Evolutionary conservation across 768 basidiomycete genomes (phyloP).

Genomic region (Suillus alpinus): DNA sequence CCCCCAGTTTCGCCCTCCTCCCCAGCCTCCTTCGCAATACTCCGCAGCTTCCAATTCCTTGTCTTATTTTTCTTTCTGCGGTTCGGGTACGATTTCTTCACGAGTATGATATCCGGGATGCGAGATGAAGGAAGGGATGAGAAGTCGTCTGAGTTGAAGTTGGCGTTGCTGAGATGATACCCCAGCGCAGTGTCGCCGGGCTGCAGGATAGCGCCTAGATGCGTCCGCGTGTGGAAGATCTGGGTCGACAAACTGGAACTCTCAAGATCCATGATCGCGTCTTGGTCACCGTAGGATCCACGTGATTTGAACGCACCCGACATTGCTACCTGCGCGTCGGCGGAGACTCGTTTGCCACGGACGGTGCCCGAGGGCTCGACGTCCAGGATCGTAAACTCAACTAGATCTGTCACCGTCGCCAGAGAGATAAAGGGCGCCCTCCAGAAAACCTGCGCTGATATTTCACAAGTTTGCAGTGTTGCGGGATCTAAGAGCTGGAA

Average conservation of each 20-base stretch:
- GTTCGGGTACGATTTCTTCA: slow-evolving; percentile 95
- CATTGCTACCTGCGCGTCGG: slow-evolving; percentile 87
- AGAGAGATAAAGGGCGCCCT: slow-evolving; percentile 86
- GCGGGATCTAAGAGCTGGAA: slow-evolving; percentile 88
- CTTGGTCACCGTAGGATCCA: slow-evolving; percentile 40
- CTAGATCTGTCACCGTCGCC: slow-evolving; percentile 77
- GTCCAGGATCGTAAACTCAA: slow-evolving; percentile 94
- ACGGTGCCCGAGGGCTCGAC: slow-evolving; percentile 77
- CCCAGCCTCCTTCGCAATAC: slow-evolving; percentile 89
- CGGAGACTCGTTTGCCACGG: slow-evolving; percentile 77
- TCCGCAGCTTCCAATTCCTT: slow-evolving; percentile 84
- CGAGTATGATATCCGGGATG: slow-evolving; percentile 88
- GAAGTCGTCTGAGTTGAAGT: slow-evolving; percentile 91
- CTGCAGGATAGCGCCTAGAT: slow-evolving; percentile 89
- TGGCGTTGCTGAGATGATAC: slow-evolving; percentile 83
- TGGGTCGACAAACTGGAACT: slow-evolving; percentile 58
- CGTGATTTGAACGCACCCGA: slow-evolving; percentile 73
- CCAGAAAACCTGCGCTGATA: slow-evolving; percentile 82
- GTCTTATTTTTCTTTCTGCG: slow-evolving; percentile 86
- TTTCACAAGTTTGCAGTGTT: slow-evolving; percentile 81
- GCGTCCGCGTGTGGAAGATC: slow-evolving; percentile 95
- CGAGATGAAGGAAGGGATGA: slow-evolving; percentile 60
- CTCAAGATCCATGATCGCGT: slow-evolving; percentile 61
- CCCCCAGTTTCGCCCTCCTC: slow-evolving; percentile 80
- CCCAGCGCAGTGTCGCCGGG: slow-evolving; percentile 94